Base-by-base conservation (phyloP, 2,329 filamentous ascomycete species). In the Aspergillus sp. region DNA sequence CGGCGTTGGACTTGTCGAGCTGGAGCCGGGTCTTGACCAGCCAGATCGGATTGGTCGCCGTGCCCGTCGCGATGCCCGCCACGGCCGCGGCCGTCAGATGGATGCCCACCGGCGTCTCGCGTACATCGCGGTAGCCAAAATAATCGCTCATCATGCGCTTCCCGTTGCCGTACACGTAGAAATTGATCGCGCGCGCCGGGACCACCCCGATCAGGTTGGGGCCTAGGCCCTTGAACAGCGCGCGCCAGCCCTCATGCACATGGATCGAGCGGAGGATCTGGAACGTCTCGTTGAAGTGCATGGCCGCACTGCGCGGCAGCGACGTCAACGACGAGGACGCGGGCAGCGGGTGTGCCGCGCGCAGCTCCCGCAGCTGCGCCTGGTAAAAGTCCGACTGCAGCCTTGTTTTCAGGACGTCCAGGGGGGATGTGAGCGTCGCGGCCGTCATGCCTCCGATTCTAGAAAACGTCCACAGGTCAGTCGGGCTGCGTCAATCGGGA, bases 381-480 rank as follows among this genome's bases (percentile, higher is more conserved):
- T 96, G 90, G 79, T 97, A 97, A 71, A 95, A 95, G 68, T 96
- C 92, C 65, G 91, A 95, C 71, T 97, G 93, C 3, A 97, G 80
- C 32, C 93, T 86, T 10, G 93, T 97, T 72, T 96, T 96, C 47
- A 97, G 82, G 29, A 97, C 92, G 68, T 97, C 93, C 54, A 97
- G 87, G 19, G 93, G 93, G 7, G 91, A 91, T 1, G 93, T 97
- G n/a, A 97, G 75, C n/a, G 89, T 87, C 20, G 93, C 89, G 10
- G 93, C 88, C 16, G 90, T 91, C 87, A 96, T 95, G 62, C 92
- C 92, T 62, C 92, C 92, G 48, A 90, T 76, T 40, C 92, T 96
- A 60, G 31, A 58, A 41, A 16, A 16, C 34, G 42, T 29, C 4
- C 16, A 16, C 36, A 19, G 11, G 7, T 43, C 5, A 45, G 19